Conservation (phyloP, 441 rosid species). For the Bocquillonia castaneifolia region DNA sequence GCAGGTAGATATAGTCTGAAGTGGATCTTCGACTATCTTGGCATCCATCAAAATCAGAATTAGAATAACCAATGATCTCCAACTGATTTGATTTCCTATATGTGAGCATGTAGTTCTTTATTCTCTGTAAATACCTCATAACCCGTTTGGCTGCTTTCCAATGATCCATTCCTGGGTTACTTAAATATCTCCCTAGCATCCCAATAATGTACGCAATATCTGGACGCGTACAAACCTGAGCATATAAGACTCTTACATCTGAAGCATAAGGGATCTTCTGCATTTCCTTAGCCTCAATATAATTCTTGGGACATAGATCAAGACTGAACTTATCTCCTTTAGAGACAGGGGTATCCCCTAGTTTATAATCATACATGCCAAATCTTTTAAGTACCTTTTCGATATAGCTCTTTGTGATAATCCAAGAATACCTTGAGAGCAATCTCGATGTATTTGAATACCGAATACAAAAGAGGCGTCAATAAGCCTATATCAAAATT, state of each 20-base stretch:
- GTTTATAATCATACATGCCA: too few relatives aligned
- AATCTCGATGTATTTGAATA: too few relatives aligned
- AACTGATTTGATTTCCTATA: background rate
- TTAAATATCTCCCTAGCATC: too few relatives aligned
- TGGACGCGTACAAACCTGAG: background rate
- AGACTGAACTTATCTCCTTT: background rate
- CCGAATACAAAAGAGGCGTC: too few relatives aligned
- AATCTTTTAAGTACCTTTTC: too few relatives aligned
- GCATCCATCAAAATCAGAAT: slow-evolving; percentile 7
- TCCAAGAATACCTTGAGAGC: too few relatives aligned
- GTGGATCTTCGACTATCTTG: background rate
- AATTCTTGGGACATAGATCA: background rate
- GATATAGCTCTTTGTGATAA: too few relatives aligned
- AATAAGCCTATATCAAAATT: too few relatives aligned
- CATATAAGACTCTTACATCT: background rate
- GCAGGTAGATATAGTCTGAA: too few relatives aligned
- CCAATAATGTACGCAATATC: too few relatives aligned
- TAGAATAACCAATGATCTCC: background rate
- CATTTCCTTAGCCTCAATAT: background rate
- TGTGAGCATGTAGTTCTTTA: background rate
- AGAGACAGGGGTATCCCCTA: background rate
- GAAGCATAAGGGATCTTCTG: background rate
- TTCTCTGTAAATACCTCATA: background rate
- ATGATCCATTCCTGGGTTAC: too few relatives aligned
- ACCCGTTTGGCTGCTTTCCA: slow-evolving; percentile 9